Evolutionary conservation across 2,329 filamentous ascomycete species (phyloP).

Genomic region (Colletotrichum sp.): DNA sequence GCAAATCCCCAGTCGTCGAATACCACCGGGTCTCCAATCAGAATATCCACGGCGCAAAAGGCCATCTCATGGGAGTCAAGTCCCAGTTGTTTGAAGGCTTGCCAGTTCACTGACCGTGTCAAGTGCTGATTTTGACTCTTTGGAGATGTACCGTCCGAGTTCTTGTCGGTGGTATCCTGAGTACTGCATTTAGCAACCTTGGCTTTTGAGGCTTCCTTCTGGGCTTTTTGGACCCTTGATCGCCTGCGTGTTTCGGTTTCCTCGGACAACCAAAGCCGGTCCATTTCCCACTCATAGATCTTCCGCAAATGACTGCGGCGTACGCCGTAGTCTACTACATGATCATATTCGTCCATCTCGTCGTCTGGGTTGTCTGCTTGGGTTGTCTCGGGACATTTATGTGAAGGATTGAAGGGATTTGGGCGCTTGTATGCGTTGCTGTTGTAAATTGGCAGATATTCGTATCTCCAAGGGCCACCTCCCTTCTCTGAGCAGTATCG

Average conservation of each 20-base stretch:
- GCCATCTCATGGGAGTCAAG: fast-evolving
- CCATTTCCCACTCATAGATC: background rate
- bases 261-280: background rate
- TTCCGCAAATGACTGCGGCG: background rate
- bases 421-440: too few relatives aligned
- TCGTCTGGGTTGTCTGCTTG: too few relatives aligned
- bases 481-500: too few relatives aligned
- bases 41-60: background rate
- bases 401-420: background rate
- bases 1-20: background rate
- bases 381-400: fast-evolving
- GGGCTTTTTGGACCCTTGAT: fast-evolving
- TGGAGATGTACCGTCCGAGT: fast-evolving
- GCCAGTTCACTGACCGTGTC: background rate
- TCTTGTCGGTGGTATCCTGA: too few relatives aligned
- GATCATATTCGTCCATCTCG: background rate
- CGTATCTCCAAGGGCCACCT: background rate
- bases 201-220: fast-evolving
- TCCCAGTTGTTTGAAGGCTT: fast-evolving
- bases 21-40: background rate
- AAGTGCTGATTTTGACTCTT: background rate
- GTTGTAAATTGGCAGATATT: too few relatives aligned
- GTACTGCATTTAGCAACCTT: background rate
- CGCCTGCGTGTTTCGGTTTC: background rate
- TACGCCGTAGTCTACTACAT: background rate